Conservation (phyloP, 2,329 filamentous ascomycete species). For the Aureobasidium sp. region DNA sequence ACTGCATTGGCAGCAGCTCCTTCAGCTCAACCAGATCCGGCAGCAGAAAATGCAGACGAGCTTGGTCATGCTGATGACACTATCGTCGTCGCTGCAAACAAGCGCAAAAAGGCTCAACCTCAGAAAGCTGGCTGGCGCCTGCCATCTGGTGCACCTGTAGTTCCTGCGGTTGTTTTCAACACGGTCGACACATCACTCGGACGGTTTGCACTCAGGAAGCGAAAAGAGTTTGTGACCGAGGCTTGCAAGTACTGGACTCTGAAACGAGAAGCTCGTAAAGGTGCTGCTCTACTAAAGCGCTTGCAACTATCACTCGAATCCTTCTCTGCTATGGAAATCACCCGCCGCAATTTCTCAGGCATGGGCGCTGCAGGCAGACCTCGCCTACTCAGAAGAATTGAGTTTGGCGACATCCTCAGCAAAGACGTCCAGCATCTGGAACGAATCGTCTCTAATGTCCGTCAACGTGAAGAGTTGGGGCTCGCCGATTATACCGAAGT, state of each 20-base stretch:
- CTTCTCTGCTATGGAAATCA: slow-evolving; percentile 96
- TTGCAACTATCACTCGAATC: slow-evolving; percentile 92
- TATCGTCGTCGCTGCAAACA: slow-evolving; percentile 51
- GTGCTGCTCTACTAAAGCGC: slow-evolving; percentile 84
- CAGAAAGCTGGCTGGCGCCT: slow-evolving; percentile 78
- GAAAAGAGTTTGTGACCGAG: slow-evolving; percentile 87
- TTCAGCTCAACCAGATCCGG: slow-evolving; percentile 42
- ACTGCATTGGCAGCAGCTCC: slow-evolving; percentile 71
- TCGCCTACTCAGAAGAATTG: slow-evolving; percentile 72
- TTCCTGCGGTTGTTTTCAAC: slow-evolving; percentile 81
- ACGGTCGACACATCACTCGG: slow-evolving; percentile 76
- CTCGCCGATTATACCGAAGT: slow-evolving; percentile 59
- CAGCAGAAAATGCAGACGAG: slow-evolving; percentile 40
- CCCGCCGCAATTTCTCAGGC: slow-evolving; percentile 85
- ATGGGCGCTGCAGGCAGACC: slow-evolving; percentile 82
- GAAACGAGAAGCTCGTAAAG: slow-evolving; percentile 86
- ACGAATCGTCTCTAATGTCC: slow-evolving; percentile 61
- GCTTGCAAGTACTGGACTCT: slow-evolving; percentile 97
- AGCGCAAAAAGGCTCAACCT: slow-evolving; percentile 48
- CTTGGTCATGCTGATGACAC: slow-evolving; percentile 37
- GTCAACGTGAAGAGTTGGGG: slow-evolving; percentile 70
- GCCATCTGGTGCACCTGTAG: slow-evolving; percentile 88
- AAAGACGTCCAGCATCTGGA: slow-evolving; percentile 72
- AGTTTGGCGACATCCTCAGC: slow-evolving; percentile 72
- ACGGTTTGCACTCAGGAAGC: slow-evolving; percentile 75